phyloP scores from a whole-genome alignment of 2,329 filamentous ascomycete species.

The Trichophyton mentagrophytes region DNA sequence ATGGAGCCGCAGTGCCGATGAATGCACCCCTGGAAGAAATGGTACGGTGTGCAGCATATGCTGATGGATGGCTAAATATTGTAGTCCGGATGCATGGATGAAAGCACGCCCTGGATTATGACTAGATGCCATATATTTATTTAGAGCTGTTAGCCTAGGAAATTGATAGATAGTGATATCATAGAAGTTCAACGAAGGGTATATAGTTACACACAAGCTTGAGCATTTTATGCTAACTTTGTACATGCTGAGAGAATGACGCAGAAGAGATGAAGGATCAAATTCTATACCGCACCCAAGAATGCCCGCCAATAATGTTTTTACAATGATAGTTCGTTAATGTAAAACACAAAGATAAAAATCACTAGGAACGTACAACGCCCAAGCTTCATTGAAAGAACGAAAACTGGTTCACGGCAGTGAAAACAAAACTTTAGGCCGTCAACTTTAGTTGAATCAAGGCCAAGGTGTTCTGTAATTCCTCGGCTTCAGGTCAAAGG shows the following conservation, averaged over 20 bases:
- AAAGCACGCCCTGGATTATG: conserved; percentile 32
- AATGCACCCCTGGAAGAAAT: conserved; percentile 67
- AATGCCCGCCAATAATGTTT: conserved; percentile 1
- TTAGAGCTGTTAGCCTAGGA: not conserved
- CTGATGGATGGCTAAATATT: conserved; percentile 82
- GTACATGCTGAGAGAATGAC: not conserved
- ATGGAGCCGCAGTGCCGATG: conserved; percentile 75
- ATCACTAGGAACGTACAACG: not conserved
- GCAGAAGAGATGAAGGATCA: not conserved
- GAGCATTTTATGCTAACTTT: not conserved
- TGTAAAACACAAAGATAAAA: not conserved
- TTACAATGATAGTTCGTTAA: conserved; percentile 2
- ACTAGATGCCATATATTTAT: not conserved
- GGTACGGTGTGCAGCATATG: conserved; percentile 69
- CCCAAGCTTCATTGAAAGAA: not conserved
- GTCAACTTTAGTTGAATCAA: not conserved
- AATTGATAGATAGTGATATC: not conserved
- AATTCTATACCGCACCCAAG: not conserved
- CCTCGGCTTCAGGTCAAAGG: conserved; percentile 23
- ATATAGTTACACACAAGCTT: not conserved
- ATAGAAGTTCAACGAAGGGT: not conserved
- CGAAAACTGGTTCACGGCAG: not conserved
- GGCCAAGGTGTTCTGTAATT: not conserved
- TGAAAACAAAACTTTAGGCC: not conserved
- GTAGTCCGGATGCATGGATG: conserved; percentile 52